A percentile compares a stretch with the other conserved stretches of the same genome.
Conservation (phyloP, 176 grass and related monocot genomes). For the Cymbopogon citratus region DNA sequence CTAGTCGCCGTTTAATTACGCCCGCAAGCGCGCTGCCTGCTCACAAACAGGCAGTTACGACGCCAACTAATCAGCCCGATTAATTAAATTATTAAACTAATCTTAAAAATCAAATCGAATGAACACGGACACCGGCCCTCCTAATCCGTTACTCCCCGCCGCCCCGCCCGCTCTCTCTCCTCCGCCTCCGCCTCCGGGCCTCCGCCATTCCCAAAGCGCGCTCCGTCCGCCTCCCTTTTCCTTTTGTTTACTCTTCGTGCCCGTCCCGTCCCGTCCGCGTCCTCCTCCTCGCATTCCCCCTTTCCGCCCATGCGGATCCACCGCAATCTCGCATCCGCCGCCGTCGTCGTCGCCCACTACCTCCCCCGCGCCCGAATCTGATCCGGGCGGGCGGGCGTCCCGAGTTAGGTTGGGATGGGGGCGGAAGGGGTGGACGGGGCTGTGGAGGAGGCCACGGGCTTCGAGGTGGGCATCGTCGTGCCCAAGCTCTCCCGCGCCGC, state of each 20-base stretch:
- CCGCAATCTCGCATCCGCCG: slow-evolving; percentile 10
- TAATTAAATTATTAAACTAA: neutral
- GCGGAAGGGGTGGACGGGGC: neutral
- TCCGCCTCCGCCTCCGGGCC: neutral
- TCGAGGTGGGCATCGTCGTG: slow-evolving; percentile 74
- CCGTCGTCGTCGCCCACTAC: neutral
- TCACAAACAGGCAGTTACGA: neutral
- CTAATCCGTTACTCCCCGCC: slow-evolving; percentile 33
- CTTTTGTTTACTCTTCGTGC: neutral
- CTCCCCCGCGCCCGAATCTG: neutral
- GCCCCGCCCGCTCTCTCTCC: neutral
- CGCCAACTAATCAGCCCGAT: neutral
- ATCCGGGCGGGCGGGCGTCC: neutral
- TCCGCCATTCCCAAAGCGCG: slow-evolving; percentile 29
- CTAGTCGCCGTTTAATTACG: neutral
- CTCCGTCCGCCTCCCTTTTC: neutral
- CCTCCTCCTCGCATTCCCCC: neutral
- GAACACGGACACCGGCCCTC: neutral
- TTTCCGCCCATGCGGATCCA: slow-evolving; percentile 41
- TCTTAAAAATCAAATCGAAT: neutral
- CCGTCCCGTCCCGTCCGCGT: too few relatives aligned
- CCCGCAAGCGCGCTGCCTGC: neutral
- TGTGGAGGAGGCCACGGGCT: slow-evolving; percentile 50
- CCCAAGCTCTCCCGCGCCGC: slow-evolving; percentile 50
- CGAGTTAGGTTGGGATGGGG: slow-evolving; percentile 22